Evolutionary conservation across 2,329 filamentous ascomycete genomes (phyloP).

Genomic region (Tothia fuscella): DNA sequence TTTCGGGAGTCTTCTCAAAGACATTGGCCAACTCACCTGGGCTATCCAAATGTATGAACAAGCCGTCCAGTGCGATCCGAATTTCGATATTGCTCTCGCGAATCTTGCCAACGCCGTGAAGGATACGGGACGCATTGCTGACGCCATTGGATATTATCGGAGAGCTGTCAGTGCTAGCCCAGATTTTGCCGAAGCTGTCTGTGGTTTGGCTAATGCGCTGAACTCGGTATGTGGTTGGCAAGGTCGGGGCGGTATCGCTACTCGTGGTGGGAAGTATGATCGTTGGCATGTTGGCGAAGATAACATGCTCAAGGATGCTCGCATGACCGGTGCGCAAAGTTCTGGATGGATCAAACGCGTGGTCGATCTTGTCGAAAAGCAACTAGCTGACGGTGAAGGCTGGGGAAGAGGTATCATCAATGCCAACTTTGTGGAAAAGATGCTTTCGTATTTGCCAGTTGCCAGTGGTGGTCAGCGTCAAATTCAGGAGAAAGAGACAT

Average conservation of each 20-base stretch:
- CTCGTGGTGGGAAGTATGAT: slow-evolving; percentile 63
- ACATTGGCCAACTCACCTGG: slow-evolving; percentile 82
- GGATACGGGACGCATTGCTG: slow-evolving; percentile 81
- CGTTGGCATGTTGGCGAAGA: slow-evolving; percentile 85
- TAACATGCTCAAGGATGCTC: slow-evolving; percentile 70
- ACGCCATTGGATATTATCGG: slow-evolving; percentile 86
- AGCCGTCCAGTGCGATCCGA: slow-evolving; percentile 82
- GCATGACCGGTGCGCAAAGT: slow-evolving; percentile 45
- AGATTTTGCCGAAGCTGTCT: slow-evolving; percentile 93
- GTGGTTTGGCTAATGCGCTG: slow-evolving; percentile 83
- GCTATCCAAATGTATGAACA: slow-evolving; percentile 97
- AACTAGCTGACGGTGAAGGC: slow-evolving; percentile 70
- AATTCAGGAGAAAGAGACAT: slow-evolving; percentile 22
- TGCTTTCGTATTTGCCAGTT: slow-evolving; percentile 29
- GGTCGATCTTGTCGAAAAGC: slow-evolving; percentile 78
- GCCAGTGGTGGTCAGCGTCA: slow-evolving; percentile 22
- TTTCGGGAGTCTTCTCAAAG: slow-evolving; percentile 85
- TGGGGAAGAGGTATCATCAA: slow-evolving; percentile 69
- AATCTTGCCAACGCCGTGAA: slow-evolving; percentile 97
- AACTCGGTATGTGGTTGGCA: slow-evolving; percentile 96
- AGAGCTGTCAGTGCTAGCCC: slow-evolving; percentile 85
- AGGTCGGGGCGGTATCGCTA: slow-evolving; percentile 72
- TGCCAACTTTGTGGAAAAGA: slow-evolving; percentile 26
- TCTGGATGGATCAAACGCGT: slow-evolving; percentile 81
- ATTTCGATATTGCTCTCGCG: slow-evolving; percentile 91